Percentiles rank a stretch among this genome's conserved stretches.
These are phyloP conservation scores for Exophiala sideris DNA, from an alignment of 2,329 filamentous ascomycete species.

Conservation along the genomic window DNA sequence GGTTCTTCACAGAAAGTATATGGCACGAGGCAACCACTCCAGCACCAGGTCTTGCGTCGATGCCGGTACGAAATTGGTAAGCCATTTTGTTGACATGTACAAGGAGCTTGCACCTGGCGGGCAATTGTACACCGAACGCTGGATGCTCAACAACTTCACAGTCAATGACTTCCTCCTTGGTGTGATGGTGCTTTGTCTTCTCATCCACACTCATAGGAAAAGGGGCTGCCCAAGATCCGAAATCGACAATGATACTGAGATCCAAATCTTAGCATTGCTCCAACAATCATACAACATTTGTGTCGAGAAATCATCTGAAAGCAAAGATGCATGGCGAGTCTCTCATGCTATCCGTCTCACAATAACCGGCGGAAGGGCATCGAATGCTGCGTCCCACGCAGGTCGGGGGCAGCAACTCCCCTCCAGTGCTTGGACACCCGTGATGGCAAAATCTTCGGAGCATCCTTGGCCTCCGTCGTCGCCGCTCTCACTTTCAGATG, in stretches of 20 bases:
- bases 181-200: slow-evolving; percentile 58
- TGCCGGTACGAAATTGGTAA: slow-evolving; percentile 47
- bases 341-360: slow-evolving; percentile 23
- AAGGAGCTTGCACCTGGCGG: slow-evolving; percentile 54
- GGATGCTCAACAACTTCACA: slow-evolving; percentile 57
- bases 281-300: slow-evolving; percentile 21
- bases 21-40: slow-evolving; percentile 40
- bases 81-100: slow-evolving; percentile 49
- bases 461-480: background rate
- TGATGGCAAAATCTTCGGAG: background rate
- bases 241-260: slow-evolving; percentile 14
- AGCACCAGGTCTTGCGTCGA: slow-evolving; percentile 48
- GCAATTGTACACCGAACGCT: slow-evolving; percentile 50
- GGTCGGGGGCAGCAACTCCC: background rate
- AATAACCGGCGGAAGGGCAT: slow-evolving; percentile 8
- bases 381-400: background rate
- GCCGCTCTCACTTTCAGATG: slow-evolving; percentile 2
- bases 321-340: slow-evolving; percentile 24
- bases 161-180: slow-evolving; percentile 62
- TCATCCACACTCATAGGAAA: slow-evolving; percentile 20
- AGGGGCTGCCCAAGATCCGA: slow-evolving; percentile 7
- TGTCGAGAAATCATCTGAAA: slow-evolving; percentile 18
- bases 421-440: background rate
- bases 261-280: slow-evolving; percentile 14
- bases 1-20: slow-evolving; percentile 52